Evolutionary conservation across 2,329 filamentous ascomycete species (phyloP), one percentile per base, ranked within the genome.

Genomic region (Neophaeococcomyces aloes): DNA sequence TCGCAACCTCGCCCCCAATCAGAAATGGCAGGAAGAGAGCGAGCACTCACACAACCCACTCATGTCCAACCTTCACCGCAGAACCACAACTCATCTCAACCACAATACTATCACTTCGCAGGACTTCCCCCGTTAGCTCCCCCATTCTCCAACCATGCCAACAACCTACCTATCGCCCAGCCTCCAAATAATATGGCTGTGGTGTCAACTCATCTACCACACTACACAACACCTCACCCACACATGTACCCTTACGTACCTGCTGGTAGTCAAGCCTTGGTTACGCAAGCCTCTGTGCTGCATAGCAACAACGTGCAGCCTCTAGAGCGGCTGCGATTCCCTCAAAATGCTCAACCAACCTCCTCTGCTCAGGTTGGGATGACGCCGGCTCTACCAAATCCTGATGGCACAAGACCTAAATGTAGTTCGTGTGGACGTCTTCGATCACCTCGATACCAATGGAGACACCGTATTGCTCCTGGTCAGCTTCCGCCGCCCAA

Each of bases 401-500:
- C 42, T 8, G 41, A 48, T 6, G 51, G 50, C 13, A 32, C 46
- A 44, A 52, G 47, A 44, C 51, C 53, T 45, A 54, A 53, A 34
- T 56, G 53, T 38, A 49, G 47, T 7, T 45, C 51, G 18, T 56
- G 53, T 32, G 52, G 53, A n/a, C 43, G 49, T 13, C 53, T 48
- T 27, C 40, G 53, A 30, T 56, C 53, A 25, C 38, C 52, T 7
- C 46, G 48, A 27, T 54, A 53, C 41, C 52, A 56, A 25, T 51
- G 50, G 44, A 49, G 42, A 23, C 52, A 54, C 33, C 52, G 49
- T 11, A 42, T 56, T 7, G 44, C 42, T 29, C 41, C 48, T 17
- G 52, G 52, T 23, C 47, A 52, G 29, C 30, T 51, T 8, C 53
- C 53, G 7, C 37, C 23, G 10, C 51, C 46, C 23, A 54, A 49